These are phyloP conservation scores for Vicia faba DNA, from an alignment of 306 rosid species.

Conservation along the genomic window DNA sequence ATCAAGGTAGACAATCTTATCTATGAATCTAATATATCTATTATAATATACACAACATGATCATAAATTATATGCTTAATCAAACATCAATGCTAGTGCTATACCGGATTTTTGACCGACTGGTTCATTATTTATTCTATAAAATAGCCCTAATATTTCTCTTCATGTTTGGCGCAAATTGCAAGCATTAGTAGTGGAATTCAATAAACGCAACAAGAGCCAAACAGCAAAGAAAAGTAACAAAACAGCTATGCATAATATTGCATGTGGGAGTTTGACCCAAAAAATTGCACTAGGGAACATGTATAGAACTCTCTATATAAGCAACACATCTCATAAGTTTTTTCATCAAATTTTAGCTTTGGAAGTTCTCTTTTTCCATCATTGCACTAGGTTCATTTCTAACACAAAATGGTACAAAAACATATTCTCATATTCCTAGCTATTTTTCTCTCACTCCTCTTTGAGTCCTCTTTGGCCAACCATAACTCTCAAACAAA, in stretches of 20 bases:
- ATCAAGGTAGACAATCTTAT: slow-evolving; percentile 8
- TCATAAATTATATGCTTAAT: background rate
- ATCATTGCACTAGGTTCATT: background rate
- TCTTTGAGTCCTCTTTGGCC: background rate
- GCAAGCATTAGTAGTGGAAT: slow-evolving; percentile 33
- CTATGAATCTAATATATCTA: background rate
- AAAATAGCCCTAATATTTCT: background rate
- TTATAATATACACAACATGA: background rate
- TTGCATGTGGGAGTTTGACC: slow-evolving; percentile 22
- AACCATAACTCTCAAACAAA: slow-evolving; percentile 17
- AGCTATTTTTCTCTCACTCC: slow-evolving; percentile 26
- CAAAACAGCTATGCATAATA: background rate
- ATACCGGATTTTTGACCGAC: slow-evolving; percentile 29
- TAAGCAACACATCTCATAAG: slow-evolving; percentile 9
- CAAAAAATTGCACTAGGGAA: slow-evolving; percentile 29
- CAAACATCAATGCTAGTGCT: background rate
- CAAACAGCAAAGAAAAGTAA: background rate
- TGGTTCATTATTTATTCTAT: background rate
- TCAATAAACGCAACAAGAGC: background rate
- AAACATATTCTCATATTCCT: slow-evolving; percentile 31
- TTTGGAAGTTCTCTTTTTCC: background rate
- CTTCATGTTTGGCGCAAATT: slow-evolving; percentile 19
- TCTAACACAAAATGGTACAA: slow-evolving; percentile 46
- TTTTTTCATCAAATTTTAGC: slow-evolving; percentile 24
- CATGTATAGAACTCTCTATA: slow-evolving; percentile 29